Base-by-base conservation (phyloP, 192 early-diverging fungal species). In the Coemansia sp. region DNA sequence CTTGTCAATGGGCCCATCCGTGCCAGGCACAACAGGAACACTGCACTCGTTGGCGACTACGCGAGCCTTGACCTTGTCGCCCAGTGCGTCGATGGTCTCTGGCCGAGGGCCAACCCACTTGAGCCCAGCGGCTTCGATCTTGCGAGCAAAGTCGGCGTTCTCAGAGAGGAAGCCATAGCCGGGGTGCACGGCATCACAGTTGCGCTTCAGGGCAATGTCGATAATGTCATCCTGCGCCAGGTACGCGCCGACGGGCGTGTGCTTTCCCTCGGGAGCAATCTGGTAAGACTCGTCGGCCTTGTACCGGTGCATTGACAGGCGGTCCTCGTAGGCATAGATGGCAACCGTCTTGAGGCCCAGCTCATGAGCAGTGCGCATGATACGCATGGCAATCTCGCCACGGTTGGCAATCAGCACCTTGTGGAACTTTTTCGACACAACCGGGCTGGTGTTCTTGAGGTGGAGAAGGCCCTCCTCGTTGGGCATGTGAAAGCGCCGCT, bases 241-340 rank as follows among this genome's bases (percentile, higher is more conserved):
- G 73, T 98, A 98, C 4, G 96, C 94, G 31, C 91, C 95, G n/a
- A 97, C 94, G 4, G 95, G 94, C 28, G 93, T 91, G 69, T 75
- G 64, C 71, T 74, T 82, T 63, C 89, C 92, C 51, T 85, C 86
- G 67, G 87, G 78, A 11, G 89, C 96, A 76, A 98, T 95, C 85
- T 95, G 95, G 86, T 92, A 98, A 4, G 94, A 89, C 80, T 98
- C 94, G 77, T 97, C 93, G 10, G 96, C 95, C 90, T 93, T 94
- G 84, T 95, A 94, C 28, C 93, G 88, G 79, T 96, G 94, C 92
- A 94, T 95, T 13, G 85, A 86, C 43, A 95, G 85, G 61, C 94
- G 80, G 83, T 98, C 96, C 76, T 95, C 95, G 74, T 94, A 85
- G 4, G 92, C 91, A 78, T 91, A 99, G 61, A 96, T 84, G 33